These are phyloP conservation scores for Debaryomyces sp. DNA, from an alignment of 1,139 yeast genomes.

Conservation along the genomic window DNA sequence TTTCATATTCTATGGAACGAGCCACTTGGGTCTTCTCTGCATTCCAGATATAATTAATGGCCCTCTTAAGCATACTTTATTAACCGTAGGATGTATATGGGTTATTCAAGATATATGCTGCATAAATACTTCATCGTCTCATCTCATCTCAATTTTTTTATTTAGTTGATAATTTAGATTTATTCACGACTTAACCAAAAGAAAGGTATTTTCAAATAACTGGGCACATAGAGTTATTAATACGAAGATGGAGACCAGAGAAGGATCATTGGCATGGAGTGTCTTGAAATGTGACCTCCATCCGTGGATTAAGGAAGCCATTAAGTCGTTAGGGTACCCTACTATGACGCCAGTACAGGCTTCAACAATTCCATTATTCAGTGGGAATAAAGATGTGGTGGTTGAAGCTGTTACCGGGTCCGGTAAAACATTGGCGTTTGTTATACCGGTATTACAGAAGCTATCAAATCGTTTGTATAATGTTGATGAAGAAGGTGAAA, in stretches of 20 bases:
- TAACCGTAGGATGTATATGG: neutral
- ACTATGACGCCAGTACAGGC: constrained; percentile 98
- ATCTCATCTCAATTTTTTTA: constrained; percentile 14
- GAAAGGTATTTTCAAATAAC: neutral
- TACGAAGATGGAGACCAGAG: constrained; percentile 28
- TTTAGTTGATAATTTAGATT: constrained; percentile 6
- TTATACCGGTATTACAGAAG: constrained; percentile 78
- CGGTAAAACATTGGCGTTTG: constrained; percentile 89
- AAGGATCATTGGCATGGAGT: constrained; percentile 44
- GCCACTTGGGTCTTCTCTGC: constrained; percentile 13
- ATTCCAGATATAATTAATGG: constrained; percentile 19
- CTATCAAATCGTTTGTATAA: constrained; percentile 37
- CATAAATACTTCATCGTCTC: constrained; percentile 2
- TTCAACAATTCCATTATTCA: constrained; percentile 83
- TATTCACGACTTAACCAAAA: neutral
- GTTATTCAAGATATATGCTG: neutral
- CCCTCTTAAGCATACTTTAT: constrained; percentile 28
- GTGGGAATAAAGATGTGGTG: constrained; percentile 92
- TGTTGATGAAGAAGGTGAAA: constrained; percentile 22
- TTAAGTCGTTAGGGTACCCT: constrained; percentile 71
- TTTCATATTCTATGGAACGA: constrained; percentile 31
- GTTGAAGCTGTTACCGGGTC: constrained; percentile 98
- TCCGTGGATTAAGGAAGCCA: constrained; percentile 61
- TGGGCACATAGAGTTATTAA: neutral
- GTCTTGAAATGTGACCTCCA: constrained; percentile 37